Base-by-base conservation (phyloP, 495 filamentous ascomycete species). In the Pyrenula massariospora region DNA sequence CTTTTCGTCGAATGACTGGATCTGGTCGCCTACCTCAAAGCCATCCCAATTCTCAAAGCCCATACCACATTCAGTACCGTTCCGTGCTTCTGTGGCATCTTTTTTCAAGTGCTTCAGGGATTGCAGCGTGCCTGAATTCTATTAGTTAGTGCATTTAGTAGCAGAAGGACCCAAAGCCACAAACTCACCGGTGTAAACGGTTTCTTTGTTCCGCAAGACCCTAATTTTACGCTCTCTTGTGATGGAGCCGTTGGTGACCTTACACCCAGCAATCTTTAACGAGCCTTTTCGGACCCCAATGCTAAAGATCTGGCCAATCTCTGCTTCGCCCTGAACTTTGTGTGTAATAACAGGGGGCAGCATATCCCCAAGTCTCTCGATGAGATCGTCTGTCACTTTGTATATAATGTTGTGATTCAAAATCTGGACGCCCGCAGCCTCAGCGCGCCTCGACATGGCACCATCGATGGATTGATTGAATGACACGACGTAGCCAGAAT, bases 331-430 rank as follows among this genome's bases (percentile, higher is more conserved):
- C 0, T 85, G 71, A 10, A 96, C 88, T 54, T 78, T 81, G 52
- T 75, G 73, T 20, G 77, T 83, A 25, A 93, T 70, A 0, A 68
- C 65, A 22, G 85, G 85, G 8, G 85, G 59, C 19, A 99, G 76
- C 50, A 81, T 71, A 57, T 84, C 81, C 57, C 78, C 84, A 56
- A 99, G 63, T 42, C 71, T 77, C 0, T 68, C 80, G 65, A 82
- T 86, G 52, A 96, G 85, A 54, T 89, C 86, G 63, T 97, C 91
- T 10, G 88, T 81, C 10, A 97, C 76, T 56, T 86, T 83, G 67
- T 99, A 97, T 61, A 99, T 99, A 61, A 99, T 82, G 59, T 86
- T 96, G 64, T 92, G 84, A 54, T 95, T 84, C 60, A 96, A 63
- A 22, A 99, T 85, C 48, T 69, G 72, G 31, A 98, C 91, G 10